A percentile compares a stretch with the other conserved stretches of the same genome.
These are phyloP conservation scores for Amanita thiersii DNA, from an alignment of 768 basidiomycete species.

Conservation along the genomic window DNA sequence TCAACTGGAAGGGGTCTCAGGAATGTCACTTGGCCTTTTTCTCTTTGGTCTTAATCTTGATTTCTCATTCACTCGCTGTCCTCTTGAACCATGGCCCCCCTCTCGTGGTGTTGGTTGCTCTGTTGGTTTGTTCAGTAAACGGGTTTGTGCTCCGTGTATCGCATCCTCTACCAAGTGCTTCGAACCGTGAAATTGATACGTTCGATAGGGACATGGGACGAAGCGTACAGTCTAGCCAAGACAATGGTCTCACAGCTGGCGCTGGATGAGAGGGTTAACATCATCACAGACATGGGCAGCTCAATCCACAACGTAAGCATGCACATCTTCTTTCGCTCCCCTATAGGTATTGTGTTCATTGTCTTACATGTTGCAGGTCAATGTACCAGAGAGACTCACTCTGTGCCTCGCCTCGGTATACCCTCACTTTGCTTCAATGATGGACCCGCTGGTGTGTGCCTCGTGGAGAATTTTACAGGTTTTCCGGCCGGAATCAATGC, in stretches of 20 bases:
- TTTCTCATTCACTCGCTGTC: no score
- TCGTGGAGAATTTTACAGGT: constrained; percentile 25
- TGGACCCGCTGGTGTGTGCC: constrained; percentile 27
- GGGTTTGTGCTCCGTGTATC: background rate
- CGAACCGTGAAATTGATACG: background rate
- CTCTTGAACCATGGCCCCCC: background rate
- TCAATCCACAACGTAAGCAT: constrained; percentile 16
- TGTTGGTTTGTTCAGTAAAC: background rate
- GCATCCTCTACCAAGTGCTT: no score
- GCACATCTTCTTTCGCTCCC: background rate
- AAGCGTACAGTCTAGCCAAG: constrained; percentile 21
- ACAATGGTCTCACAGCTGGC: constrained; percentile 21
- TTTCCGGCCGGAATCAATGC: constrained; percentile 43
- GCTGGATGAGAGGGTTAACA: constrained; percentile 25
- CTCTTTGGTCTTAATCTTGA: no score
- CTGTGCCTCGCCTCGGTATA: constrained; percentile 21
- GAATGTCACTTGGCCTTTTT: no score
- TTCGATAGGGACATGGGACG: constrained; percentile 26
- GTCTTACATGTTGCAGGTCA: constrained; percentile 15
- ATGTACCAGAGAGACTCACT: constrained; percentile 25
- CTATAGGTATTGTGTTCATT: background rate
- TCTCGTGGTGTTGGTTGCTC: background rate
- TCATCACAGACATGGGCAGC: constrained; percentile 26
- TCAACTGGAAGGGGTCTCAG: no score
- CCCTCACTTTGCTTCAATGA: constrained; percentile 29